Evolutionary conservation across 2,329 filamentous ascomycete genomes (phyloP).

Genomic region (Drechslerella stenobrocha): DNA sequence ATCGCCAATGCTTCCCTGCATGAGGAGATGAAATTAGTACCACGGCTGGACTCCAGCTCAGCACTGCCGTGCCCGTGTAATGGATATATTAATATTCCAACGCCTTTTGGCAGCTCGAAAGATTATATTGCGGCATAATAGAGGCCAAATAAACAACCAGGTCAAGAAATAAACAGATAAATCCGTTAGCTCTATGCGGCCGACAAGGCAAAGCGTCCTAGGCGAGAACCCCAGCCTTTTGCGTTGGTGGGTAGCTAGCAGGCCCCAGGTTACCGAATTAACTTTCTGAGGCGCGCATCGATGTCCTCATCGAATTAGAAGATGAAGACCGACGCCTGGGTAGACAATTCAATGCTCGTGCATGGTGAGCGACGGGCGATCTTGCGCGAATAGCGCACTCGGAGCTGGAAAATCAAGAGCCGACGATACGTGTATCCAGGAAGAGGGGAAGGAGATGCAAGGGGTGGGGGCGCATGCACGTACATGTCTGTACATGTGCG

Average conservation of each 20-base stretch:
- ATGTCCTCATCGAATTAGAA: conserved; percentile 3
- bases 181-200: conserved; percentile 5
- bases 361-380: conserved; percentile 48
- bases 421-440: neutral
- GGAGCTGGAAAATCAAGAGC: conserved; percentile 12
- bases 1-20: conserved; percentile 4
- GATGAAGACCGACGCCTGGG: conserved; percentile 11
- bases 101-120: neutral
- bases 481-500: neutral
- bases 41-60: neutral
- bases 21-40: neutral
- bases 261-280: too few relatives aligned
- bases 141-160: neutral
- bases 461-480: conserved; percentile 4
- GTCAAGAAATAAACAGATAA: conserved; percentile 5
- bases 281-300: too few relatives aligned
- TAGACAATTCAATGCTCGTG: conserved; percentile 33
- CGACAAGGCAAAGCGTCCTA: neutral
- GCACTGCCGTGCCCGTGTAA: conserved; percentile 4
- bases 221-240: too few relatives aligned
- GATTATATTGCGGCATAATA: neutral
- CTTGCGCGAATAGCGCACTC: conserved; percentile 38
- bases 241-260: too few relatives aligned
- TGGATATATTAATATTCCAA: neutral
- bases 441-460: conserved; percentile 4